A percentile compares a stretch with the other conserved stretches of the same genome.
phyloP scores from a whole-genome alignment of 2,329 filamentous ascomycete species.

The Epicoccum sorghinum region DNA sequence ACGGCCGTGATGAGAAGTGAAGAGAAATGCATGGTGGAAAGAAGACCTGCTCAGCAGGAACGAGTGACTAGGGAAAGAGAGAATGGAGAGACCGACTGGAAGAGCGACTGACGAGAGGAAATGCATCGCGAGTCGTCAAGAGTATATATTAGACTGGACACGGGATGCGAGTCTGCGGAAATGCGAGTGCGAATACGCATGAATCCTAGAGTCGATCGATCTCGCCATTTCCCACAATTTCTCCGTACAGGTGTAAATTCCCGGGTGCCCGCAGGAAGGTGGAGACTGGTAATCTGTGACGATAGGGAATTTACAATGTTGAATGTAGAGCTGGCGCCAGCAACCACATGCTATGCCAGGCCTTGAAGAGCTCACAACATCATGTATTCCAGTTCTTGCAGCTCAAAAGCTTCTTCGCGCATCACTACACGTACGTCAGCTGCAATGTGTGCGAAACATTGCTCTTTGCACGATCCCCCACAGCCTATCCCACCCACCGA shows the following conservation, averaged over 20 bases:
- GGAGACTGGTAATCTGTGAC: background rate
- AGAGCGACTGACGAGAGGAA: background rate
- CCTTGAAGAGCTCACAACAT: too few species aligned
- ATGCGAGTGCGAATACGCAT: too few species aligned
- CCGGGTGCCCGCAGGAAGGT: background rate
- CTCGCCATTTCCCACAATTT: constrained; percentile 1
- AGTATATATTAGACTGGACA: constrained; percentile 8
- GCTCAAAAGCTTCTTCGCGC: too few species aligned
- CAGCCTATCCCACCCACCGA: too few species aligned
- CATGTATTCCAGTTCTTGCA: too few species aligned
- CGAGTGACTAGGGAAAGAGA: constrained; percentile 2
- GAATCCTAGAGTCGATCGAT: constrained; percentile 14
- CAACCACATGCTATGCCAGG: too few species aligned
- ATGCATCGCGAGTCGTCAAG: background rate
- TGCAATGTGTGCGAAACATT: too few species aligned
- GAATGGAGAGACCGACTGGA: background rate
- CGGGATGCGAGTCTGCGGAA: background rate
- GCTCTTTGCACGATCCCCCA: too few species aligned
- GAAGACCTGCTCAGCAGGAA: constrained; percentile 33
- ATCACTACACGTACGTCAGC: too few species aligned
- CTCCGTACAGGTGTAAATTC: background rate
- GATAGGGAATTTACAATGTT: background rate
- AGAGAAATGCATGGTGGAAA: constrained; percentile 34
- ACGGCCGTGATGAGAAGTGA: constrained; percentile 30
- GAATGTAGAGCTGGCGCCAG: too few species aligned